Evolutionary conservation across 2,329 filamentous ascomycete species (phyloP).

Genomic region (Cercospora brassicicola): DNA sequence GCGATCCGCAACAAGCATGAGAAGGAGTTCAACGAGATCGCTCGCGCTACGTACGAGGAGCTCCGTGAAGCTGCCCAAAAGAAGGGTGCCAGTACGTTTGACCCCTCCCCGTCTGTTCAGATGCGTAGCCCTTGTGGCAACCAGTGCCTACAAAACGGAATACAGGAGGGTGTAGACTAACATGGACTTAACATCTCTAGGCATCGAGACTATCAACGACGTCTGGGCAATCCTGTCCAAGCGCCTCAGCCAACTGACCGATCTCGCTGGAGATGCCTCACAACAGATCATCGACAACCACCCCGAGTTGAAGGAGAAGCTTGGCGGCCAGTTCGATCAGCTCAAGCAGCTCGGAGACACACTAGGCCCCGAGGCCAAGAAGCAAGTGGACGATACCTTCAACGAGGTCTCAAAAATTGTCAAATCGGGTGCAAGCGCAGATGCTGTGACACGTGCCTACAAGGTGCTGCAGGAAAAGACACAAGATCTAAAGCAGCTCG

Average conservation of each 20-base stretch:
- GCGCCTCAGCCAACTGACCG: slow-evolving; percentile 59
- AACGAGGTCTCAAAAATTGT: slow-evolving; percentile 64
- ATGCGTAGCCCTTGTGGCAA: not conserved
- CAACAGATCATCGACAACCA: slow-evolving; percentile 71
- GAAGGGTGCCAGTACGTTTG: slow-evolving; percentile 53
- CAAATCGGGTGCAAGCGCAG: slow-evolving; percentile 59
- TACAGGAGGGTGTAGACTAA: not conserved
- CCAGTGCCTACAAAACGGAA: not conserved
- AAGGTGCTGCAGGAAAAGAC: slow-evolving; percentile 69
- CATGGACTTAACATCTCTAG: not conserved
- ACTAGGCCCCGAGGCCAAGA: slow-evolving; percentile 74
- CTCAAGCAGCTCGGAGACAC: slow-evolving; percentile 68
- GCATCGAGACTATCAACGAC: slow-evolving; percentile 60
- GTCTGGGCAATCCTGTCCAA: slow-evolving; percentile 65
- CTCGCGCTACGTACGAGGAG: slow-evolving; percentile 66
- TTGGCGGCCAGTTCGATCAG: slow-evolving; percentile 67
- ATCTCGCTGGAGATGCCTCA: slow-evolving; percentile 63
- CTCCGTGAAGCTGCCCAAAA: slow-evolving; percentile 61
- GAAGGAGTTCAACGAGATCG: slow-evolving; percentile 68
- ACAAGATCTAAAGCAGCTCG: slow-evolving; percentile 64
- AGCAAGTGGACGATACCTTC: slow-evolving; percentile 72
- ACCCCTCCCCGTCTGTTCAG: not conserved
- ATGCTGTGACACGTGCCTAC: slow-evolving; percentile 57
- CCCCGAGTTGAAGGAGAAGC: slow-evolving; percentile 69
- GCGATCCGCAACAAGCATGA: slow-evolving; percentile 66